Percentiles rank a stretch among this genome's conserved stretches.
Conservation (phyloP, 108 stramenopile species). For the Fragilaria crotonensis region DNA sequence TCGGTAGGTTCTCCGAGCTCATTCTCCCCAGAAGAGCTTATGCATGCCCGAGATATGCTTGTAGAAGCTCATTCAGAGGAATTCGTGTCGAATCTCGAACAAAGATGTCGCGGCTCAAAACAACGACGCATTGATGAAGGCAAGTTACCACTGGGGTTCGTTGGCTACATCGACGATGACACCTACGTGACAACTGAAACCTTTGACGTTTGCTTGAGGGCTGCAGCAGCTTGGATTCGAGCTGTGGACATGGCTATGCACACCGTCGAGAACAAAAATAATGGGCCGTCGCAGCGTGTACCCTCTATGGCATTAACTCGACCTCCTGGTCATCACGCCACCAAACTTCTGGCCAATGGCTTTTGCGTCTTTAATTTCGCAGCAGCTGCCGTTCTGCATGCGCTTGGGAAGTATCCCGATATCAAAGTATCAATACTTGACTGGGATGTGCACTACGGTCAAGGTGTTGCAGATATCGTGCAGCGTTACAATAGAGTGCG, state of each 20-base stretch:
- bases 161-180: constrained; percentile 43
- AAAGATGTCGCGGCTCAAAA: constrained; percentile 14
- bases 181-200: constrained; percentile 40
- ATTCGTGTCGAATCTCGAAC: constrained; percentile 22
- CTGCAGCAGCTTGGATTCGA: constrained; percentile 41
- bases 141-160: constrained; percentile 35
- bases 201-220: constrained; percentile 40
- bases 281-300: too few relatives aligned
- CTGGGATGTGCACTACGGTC: constrained; percentile 69
- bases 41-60: constrained; percentile 26
- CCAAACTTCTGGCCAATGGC: constrained; percentile 27
- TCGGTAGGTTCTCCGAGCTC: constrained; percentile 13
- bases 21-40: constrained; percentile 25
- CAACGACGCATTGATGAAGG: constrained; percentile 33
- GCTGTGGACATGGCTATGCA: constrained; percentile 22
- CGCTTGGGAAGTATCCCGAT: constrained; percentile 7
- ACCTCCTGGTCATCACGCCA: constrained; percentile 73
- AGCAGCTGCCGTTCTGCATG: constrained; percentile 40
- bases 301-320: constrained; percentile 41
- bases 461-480: constrained; percentile 50
- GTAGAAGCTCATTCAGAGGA: constrained; percentile 22
- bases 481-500: constrained; percentile 12
- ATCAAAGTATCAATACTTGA: constrained; percentile 41
- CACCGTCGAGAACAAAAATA: not conserved
- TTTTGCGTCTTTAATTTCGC: constrained; percentile 63